Percentiles rank a stretch among this genome's conserved stretches.
These are phyloP conservation scores for Cyphellophora europaea DNA, from an alignment of 2,329 filamentous ascomycete species.

Conservation along the genomic window DNA sequence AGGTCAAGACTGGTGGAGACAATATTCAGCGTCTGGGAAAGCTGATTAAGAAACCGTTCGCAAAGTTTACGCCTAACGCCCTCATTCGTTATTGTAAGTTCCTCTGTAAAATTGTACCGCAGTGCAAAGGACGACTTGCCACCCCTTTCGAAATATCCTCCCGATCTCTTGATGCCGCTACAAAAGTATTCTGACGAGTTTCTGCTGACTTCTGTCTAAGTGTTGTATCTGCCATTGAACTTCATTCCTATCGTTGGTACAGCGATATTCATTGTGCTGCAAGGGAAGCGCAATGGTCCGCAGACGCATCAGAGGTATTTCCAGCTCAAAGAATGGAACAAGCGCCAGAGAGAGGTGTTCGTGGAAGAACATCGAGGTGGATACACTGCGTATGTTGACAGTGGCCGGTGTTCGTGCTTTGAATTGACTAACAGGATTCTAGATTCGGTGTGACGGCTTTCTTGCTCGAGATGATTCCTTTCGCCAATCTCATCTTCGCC, in stretches of 20 bases:
- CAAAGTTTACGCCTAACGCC: conserved; percentile 44
- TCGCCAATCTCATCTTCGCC: conserved; percentile 72
- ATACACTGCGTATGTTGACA: conserved; percentile 63
- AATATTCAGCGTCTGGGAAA: conserved; percentile 49
- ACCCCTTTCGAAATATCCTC: too few relatives aligned
- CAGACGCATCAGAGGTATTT: conserved; percentile 63
- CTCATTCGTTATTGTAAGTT: conserved; percentile 69
- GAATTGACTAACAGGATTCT: conserved; percentile 14
- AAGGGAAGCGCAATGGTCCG: conserved; percentile 52
- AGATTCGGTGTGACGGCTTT: conserved; percentile 67
- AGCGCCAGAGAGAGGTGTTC: conserved; percentile 56
- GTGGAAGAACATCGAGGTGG: conserved; percentile 61
- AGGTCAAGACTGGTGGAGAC: conserved; percentile 51
- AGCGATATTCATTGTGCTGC: conserved; percentile 65
- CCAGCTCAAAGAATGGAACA: conserved; percentile 76
- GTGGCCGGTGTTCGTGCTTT: conserved; percentile 5
- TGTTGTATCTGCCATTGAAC: conserved; percentile 85
- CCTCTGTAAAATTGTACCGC: too few relatives aligned
- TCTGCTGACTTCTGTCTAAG: too few relatives aligned
- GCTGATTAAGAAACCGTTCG: conserved; percentile 45
- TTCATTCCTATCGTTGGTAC: conserved; percentile 88
- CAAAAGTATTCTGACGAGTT: too few relatives aligned
- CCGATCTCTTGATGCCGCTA: too few relatives aligned
- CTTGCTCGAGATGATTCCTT: conserved; percentile 73
- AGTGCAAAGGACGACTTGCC: too few relatives aligned